Evolutionary conservation across 495 filamentous ascomycete genomes (phyloP), one percentile per base, ranked within the genome.

Genomic region (Poronia punctata): DNA sequence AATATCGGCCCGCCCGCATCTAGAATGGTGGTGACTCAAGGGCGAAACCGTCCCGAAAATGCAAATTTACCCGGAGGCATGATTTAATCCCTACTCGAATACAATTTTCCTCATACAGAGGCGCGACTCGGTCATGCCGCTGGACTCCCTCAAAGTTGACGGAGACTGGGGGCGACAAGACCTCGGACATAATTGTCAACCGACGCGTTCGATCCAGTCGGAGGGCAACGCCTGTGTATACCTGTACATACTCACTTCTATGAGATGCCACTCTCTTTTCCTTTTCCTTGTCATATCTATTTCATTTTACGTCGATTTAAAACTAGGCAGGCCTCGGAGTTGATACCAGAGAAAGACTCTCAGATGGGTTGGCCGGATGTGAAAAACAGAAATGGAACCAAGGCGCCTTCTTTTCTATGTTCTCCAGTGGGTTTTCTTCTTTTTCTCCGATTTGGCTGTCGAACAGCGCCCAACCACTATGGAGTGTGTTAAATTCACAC

Each of bases 51-150:
- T 40, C 24, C 55, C 48, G 51, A 54, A 17, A 32, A 45, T 20
- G 56, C 55, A 45, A 53, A 50, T 2, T 16, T 61, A 18, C 67
- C 67, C 0, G 66, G 65, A 4, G 69, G 69, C 19, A 67, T 72
- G 67, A 65, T 72, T 40, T 70, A 42, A 58, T 26, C n/a, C n/a
- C n/a, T n/a, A 18, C 5, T 17, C 20, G 8, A n/a, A 3, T 17
- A 7, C 7, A 27, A n/a, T 27, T 27, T 27, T 27, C 24, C 24
- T n/a, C 7, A 7, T 27, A n/a, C n/a, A n/a, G n/a, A n/a, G n/a
- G n/a, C n/a, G n/a, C n/a, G n/a, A n/a, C n/a, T n/a, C n/a, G n/a
- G n/a, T n/a, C n/a, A n/a, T n/a, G n/a, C n/a, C n/a, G n/a, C n/a
- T n/a, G n/a, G n/a, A n/a, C n/a, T n/a, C n/a, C n/a, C n/a, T n/a